Evolutionary conservation across 352 stramenopile genomes (phyloP), one percentile per base, ranked within the genome.

Genomic region (Elongisporangium senticosum): DNA sequence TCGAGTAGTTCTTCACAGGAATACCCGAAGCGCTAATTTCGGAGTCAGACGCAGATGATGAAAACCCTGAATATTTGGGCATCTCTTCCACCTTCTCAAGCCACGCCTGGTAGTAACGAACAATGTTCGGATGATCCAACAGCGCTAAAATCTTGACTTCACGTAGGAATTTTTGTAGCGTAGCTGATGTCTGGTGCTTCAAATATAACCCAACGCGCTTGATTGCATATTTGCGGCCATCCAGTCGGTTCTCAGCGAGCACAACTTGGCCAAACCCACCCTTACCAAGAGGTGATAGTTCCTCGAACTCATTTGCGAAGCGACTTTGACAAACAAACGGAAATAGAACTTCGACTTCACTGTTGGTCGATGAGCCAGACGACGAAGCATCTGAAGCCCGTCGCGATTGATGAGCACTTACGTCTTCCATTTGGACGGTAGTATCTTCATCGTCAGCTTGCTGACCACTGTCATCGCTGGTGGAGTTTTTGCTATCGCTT

Each of bases 211-310:
- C 84, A 20, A 94, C 80, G 39, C 84, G 79, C 68, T 98, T 98
- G 48, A 98, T 90, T 1, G 93, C 95, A 67, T 97, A 98, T 39
- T 96, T 86, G 59, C 92, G 79, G 21, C 93, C 83, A 74, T 98
- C 95, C 0, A 98, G 69, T 7, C 92, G 87, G 70, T 98, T 98
- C 53, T 96, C 84, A 13, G 90, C 90, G 26, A 97, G 81, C 55
- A 98, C 92, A 4, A 98, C 95, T 78, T 98, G 89, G 15, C 95
- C 95, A 37, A 97, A 98, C 1, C 94, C 95, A 49, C 95, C 95
- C 65, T 96, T 86, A 15, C 94, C 95, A 52, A 98, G 83, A 7
- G 90, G 75, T 19, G 84, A 92, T 11, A 92, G 62, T 61, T 94
- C 79, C 26, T 88, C 75, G 70, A 94, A 94, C 49, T 94, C 84